A percentile compares a stretch with the other conserved stretches of the same genome.
These are phyloP conservation scores for Gentiana straminea DNA, from an alignment of 257 asterid species.

Conservation along the genomic window DNA sequence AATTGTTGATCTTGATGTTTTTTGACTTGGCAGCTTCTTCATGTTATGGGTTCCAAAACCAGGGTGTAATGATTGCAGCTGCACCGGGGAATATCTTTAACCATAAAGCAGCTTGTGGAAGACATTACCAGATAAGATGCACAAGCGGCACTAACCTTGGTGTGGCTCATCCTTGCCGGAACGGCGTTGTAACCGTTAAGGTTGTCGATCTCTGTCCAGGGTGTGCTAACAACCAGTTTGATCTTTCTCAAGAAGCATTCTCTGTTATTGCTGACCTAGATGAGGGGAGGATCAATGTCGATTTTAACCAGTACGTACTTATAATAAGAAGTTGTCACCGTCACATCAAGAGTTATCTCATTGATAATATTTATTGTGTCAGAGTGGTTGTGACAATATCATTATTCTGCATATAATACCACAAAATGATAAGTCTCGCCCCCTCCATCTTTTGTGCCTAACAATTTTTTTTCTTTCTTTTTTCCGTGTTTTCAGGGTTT, in stretches of 20 bases:
- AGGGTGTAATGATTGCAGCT: background rate
- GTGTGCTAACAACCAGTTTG: background rate
- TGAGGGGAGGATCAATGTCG: background rate
- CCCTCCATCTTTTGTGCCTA: too few species aligned
- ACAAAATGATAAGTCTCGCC: too few species aligned
- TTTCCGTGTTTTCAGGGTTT: too few species aligned
- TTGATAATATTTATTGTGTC: too few species aligned
- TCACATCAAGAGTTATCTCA: too few species aligned
- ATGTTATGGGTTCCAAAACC: constrained; percentile 1
- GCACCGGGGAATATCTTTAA: background rate
- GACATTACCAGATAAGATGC: background rate
- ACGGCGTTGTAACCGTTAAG: background rate
- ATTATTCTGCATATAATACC: too few species aligned
- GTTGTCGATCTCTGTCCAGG: background rate
- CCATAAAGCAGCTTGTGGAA: background rate
- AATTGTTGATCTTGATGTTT: too few species aligned
- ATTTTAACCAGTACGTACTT: background rate
- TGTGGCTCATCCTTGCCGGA: background rate
- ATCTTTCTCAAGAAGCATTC: constrained; percentile 1
- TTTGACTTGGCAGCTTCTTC: background rate
- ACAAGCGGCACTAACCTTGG: background rate
- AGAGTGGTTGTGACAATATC: too few species aligned
- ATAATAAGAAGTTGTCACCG: too few species aligned
- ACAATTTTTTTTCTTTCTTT: too few species aligned
- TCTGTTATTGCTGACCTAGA: background rate